Base-by-base conservation (phyloP, 352 stramenopile species). In the Chrysophaeum taylorii region DNA sequence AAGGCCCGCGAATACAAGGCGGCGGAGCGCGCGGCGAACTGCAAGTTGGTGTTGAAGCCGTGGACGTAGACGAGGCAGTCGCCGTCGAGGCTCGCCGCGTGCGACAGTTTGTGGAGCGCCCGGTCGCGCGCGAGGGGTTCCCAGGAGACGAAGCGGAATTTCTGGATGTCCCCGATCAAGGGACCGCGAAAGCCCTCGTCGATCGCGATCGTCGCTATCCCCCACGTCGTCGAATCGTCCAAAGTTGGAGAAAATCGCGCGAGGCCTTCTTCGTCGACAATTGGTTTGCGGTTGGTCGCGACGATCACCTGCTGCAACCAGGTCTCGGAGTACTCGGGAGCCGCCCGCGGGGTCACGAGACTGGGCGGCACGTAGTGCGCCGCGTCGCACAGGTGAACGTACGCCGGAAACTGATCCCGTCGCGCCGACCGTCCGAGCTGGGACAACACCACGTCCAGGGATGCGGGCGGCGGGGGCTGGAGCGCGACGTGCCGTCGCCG, bases 11-110 rank as follows among this genome's bases (percentile, higher is more conserved):
- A 25, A 31, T 62, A 62, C 16, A 48, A 36, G 1, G 57, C 57
- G 5, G 31, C 57, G 33, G 33, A 31, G 16, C 57, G 57, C 9
- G 33, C 31, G 2, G 57, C 57, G 35, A 66, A 66, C 57, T 66
- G 57, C 12, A 66, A n/a, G 1, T 1, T 29, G 16, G 31, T 66
- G 36, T 66, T 66, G 57, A 48, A 66, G 57, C 57, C 57, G 36
- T 66, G 57, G 57, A 42, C 31, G 36, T 66, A 66, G 9, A 43
- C 57, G 57, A 45, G 23, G 31, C 12, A 7, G 33, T 66, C 57
- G 14, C 27, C 57, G n/a, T n/a, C n/a, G n/a, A n/a, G n/a, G 33
- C 1, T 1, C 33, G 57, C 57, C 36, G 9, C 33, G 2, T 12
- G 9, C 45, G 2, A 14, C 1, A 66, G 33, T 2, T 14, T 4